These are phyloP conservation scores for Alternaria gaisen DNA, from an alignment of 2,329 filamentous ascomycete genomes.

Conservation along the genomic window DNA sequence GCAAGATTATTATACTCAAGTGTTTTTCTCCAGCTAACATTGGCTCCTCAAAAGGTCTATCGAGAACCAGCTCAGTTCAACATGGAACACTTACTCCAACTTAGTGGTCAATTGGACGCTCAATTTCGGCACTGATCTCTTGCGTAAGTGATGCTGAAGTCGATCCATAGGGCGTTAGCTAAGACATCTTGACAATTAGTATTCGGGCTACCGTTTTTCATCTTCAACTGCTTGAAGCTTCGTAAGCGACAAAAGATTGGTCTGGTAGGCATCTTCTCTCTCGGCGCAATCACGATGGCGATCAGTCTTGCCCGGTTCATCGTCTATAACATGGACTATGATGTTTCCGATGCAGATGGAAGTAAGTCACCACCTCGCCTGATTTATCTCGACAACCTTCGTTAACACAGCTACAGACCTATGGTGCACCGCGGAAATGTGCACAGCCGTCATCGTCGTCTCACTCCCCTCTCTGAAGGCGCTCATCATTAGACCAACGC, in stretches of 20 bases:
- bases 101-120: conserved; percentile 26
- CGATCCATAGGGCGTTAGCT: background rate
- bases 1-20: background rate
- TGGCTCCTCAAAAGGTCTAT: conserved; percentile 12
- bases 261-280: conserved; percentile 32
- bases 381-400: too few relatives aligned
- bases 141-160: conserved; percentile 17
- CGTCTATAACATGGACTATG: conserved; percentile 28
- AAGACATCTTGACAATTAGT: conserved; percentile 12
- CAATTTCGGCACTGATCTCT: conserved; percentile 31
- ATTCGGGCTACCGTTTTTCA: conserved; percentile 34
- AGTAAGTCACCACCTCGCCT: conserved; percentile 17
- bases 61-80: conserved; percentile 29
- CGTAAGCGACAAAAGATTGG: conserved; percentile 33
- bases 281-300: conserved; percentile 30
- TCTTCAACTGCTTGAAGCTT: conserved; percentile 34
- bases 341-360: conserved; percentile 29
- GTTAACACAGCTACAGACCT: conserved; percentile 22
- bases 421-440: conserved; percentile 37
- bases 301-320: conserved; percentile 35
- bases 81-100: conserved; percentile 29
- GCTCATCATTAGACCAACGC: conserved; percentile 22
- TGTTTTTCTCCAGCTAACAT: background rate
- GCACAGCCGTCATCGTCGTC: conserved; percentile 31
- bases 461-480: conserved; percentile 31